Evolutionary conservation across 306 rosid species (phyloP).

Genomic region (Lathyrus tuberosus): DNA sequence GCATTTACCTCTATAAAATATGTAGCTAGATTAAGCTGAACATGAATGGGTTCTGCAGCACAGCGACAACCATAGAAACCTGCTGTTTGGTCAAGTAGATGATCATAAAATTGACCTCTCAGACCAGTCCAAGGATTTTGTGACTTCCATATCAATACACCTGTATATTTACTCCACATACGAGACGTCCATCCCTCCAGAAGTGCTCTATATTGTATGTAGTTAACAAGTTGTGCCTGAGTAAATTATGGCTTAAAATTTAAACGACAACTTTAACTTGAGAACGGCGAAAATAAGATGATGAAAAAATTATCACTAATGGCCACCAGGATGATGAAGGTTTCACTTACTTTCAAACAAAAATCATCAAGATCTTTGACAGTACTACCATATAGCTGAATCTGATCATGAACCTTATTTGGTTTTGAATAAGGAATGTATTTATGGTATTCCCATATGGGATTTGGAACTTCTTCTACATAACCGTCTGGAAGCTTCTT

Average conservation of each 20-base stretch:
- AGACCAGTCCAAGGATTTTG: slow-evolving; percentile 98
- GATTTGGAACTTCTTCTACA: slow-evolving; percentile 85
- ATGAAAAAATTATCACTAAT: slow-evolving; percentile 29
- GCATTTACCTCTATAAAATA: slow-evolving; percentile 70
- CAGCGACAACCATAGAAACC: slow-evolving; percentile 92
- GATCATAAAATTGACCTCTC: slow-evolving; percentile 97
- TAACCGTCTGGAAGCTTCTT: slow-evolving; percentile 66
- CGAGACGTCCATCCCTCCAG: slow-evolving; percentile 89
- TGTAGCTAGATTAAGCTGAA: slow-evolving; percentile 83
- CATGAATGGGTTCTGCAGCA: slow-evolving; percentile 91
- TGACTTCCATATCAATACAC: slow-evolving; percentile 93
- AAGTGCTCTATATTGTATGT: slow-evolving; percentile 88
- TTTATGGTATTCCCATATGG: slow-evolving; percentile 93
- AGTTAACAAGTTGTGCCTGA: slow-evolving; percentile 93
- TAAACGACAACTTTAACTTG: slow-evolving; percentile 36
- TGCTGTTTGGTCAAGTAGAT: slow-evolving; percentile 90
- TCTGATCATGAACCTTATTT: slow-evolving; percentile 78
- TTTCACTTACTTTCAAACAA: slow-evolving; percentile 71
- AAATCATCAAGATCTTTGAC: slow-evolving; percentile 88
- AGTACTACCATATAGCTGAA: slow-evolving; percentile 74
- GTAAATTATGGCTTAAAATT: slow-evolving; percentile 28
- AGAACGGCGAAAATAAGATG: background rate
- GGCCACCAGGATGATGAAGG: slow-evolving; percentile 21
- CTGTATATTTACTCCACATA: slow-evolving; percentile 96
- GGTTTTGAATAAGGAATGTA: slow-evolving; percentile 94